These are phyloP conservation scores for Angomonas desouzai DNA, from an alignment of 208 protist species.

Conservation along the genomic window DNA sequence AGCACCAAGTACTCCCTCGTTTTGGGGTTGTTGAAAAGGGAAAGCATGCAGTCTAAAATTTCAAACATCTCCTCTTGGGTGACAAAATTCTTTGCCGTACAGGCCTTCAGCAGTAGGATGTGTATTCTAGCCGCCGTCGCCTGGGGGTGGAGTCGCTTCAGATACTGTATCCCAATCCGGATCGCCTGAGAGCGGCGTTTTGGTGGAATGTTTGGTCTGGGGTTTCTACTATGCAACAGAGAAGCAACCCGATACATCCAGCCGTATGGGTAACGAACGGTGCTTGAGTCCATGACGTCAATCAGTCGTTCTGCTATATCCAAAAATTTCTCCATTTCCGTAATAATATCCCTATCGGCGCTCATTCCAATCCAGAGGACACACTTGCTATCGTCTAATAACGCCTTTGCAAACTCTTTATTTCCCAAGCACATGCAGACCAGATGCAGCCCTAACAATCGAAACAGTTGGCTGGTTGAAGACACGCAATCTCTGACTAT, in stretches of 20 bases:
- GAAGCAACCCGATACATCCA: conserved; percentile 79
- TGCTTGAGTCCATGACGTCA: conserved; percentile 36
- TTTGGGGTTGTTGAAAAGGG: conserved; percentile 60
- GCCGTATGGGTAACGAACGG: conserved; percentile 62
- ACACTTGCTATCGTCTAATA: conserved; percentile 24
- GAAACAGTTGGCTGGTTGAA: conserved; percentile 71
- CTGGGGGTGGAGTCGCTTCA: conserved; percentile 26
- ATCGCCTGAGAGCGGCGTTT: conserved; percentile 57
- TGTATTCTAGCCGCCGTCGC: conserved; percentile 53
- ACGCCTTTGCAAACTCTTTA: conserved; percentile 36
- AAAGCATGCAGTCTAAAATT: conserved; percentile 51
- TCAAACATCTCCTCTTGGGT: conserved; percentile 57
- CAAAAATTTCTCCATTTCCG: conserved; percentile 67
- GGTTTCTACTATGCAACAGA: conserved; percentile 46
- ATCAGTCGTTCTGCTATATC: conserved; percentile 50
- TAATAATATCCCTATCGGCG: conserved; percentile 64
- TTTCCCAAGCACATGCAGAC: conserved; percentile 44
- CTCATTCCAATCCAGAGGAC: conserved; percentile 60
- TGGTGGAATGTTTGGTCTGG: conserved; percentile 34
- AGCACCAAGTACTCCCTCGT: conserved; percentile 68
- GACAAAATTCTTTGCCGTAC: conserved; percentile 51
- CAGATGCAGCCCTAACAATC: conserved; percentile 74
- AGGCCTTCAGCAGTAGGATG: conserved; percentile 59
- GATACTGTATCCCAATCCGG: conserved; percentile 51
- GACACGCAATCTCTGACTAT: conserved; percentile 39